Evolutionary conservation across 78 protist species (phyloP).

Genomic region (Dictyostelium firmibasis): DNA sequence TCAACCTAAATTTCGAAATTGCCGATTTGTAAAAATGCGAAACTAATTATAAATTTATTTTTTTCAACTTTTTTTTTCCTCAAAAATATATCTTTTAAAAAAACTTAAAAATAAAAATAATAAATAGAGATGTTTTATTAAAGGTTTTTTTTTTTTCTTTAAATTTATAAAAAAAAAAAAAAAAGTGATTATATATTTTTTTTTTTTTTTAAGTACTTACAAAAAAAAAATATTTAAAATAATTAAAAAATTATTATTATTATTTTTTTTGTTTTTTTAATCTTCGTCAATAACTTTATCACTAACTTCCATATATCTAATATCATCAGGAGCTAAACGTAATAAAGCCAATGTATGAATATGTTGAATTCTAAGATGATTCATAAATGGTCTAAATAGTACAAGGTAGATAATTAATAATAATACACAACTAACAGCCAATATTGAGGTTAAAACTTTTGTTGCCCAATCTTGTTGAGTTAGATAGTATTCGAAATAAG

Average conservation of each 20-base stretch:
- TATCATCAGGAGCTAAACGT: constrained; percentile 47
- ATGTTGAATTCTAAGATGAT: constrained; percentile 26
- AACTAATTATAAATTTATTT: too few species aligned
- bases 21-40: too few species aligned
- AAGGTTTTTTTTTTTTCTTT: too few species aligned
- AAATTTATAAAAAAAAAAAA: too few species aligned
- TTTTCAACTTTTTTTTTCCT: too few species aligned
- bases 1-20: too few species aligned
- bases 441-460: neutral
- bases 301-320: constrained; percentile 22
- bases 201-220: neutral
- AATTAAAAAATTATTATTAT: too few species aligned
- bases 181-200: neutral
- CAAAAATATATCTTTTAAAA: too few species aligned
- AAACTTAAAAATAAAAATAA: too few species aligned
- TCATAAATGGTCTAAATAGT: constrained; percentile 39
- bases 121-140: too few species aligned
- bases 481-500: constrained; percentile 14
- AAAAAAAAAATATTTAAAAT: too few species aligned
- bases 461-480: neutral
- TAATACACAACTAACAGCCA: neutral
- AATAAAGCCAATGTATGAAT: constrained; percentile 45
- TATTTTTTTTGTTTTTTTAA: neutral
- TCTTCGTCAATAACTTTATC: constrained; percentile 44
- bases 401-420: constrained; percentile 1